These are phyloP conservation scores for Haplographium delicatum DNA, from an alignment of 495 filamentous ascomycete species.

Conservation along the genomic window DNA sequence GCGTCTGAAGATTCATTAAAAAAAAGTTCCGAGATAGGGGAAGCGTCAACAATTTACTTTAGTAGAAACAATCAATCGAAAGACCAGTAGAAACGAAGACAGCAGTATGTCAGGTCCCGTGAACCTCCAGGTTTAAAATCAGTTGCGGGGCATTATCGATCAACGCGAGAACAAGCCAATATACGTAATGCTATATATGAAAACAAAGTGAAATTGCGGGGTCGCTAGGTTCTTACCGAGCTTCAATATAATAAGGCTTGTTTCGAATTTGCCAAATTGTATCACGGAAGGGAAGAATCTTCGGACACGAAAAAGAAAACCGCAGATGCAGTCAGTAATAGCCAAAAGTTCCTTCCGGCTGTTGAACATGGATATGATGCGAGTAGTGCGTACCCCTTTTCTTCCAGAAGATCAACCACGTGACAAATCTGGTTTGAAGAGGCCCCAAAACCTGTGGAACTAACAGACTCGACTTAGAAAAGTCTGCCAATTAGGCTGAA, in stretches of 20 bases:
- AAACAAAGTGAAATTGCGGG: conserved; percentile 12
- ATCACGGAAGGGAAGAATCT: background rate
- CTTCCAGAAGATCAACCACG: background rate
- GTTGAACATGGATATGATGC: background rate
- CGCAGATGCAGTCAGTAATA: background rate
- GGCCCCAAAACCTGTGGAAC: too few relatives aligned
- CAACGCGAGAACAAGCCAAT: background rate
- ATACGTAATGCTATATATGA: conserved; percentile 3
- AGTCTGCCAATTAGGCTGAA: too few relatives aligned
- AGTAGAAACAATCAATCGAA: conserved; percentile 3
- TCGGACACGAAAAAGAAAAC: background rate
- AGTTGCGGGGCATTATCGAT: background rate
- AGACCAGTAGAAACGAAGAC: background rate
- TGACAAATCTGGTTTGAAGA: too few relatives aligned
- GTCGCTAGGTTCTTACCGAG: conserved; percentile 3
- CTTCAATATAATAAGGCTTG: background rate
- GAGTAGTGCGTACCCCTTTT: background rate
- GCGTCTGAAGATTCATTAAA: background rate
- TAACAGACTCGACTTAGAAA: too few relatives aligned
- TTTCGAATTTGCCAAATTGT: conserved; percentile 5
- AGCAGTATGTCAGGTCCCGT: background rate
- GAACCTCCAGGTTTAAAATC: background rate
- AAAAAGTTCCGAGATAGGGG: background rate
- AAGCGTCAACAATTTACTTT: background rate
- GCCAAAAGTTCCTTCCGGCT: background rate